Base-by-base conservation (phyloP, 768 basidiomycete species). In the Myochromella boudieri region DNA sequence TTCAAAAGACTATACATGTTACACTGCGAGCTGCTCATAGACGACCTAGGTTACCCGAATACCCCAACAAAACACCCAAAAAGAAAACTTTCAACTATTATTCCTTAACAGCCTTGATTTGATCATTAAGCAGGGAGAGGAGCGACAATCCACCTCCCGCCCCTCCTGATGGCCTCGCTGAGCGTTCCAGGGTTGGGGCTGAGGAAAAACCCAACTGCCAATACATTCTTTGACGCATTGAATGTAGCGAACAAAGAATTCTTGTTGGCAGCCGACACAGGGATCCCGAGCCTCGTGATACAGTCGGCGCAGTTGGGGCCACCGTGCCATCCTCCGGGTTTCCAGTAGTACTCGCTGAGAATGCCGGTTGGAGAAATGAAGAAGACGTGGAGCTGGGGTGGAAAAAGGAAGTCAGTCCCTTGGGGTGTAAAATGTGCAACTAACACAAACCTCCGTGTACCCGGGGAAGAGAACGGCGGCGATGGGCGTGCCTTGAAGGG, bases 331-430 rank as follows among this genome's bases (percentile, higher is more conserved):
- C 39, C 9, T 41, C 39, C 39, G 29, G 25, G 39, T n/a, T n/a
- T n/a, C n/a, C 9, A 41, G 26, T 41, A 41, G 15, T 41, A 41
- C 25, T 41, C 39, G 39, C 39, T 41, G 25, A 41, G 26, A 5
- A 27, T 17, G 3, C 11, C 11, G 5, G 12, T 10, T 14, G 39
- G 39, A 7, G 39, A 41, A 11, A 42, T n/a, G 41, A 42, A 42
- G 28, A 42, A 42, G 41, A 42, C 10, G 24, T 32, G 41, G 28
- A 42, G 8, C 41, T 42, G 14, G n/a, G 15, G 2, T 2, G 29
- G n/a, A n/a, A n/a, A n/a, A n/a, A n/a, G n/a, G n/a, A n/a, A n/a
- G n/a, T n/a, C n/a, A n/a, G n/a, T n/a, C n/a, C n/a, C n/a, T n/a
- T n/a, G n/a, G n/a, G n/a, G n/a, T n/a, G n/a, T n/a, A n/a, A n/a